Percentiles rank a stretch among this genome's conserved stretches.
phyloP scores from a whole-genome alignment of 345 rosid species.

The Litchi chinensis region DNA sequence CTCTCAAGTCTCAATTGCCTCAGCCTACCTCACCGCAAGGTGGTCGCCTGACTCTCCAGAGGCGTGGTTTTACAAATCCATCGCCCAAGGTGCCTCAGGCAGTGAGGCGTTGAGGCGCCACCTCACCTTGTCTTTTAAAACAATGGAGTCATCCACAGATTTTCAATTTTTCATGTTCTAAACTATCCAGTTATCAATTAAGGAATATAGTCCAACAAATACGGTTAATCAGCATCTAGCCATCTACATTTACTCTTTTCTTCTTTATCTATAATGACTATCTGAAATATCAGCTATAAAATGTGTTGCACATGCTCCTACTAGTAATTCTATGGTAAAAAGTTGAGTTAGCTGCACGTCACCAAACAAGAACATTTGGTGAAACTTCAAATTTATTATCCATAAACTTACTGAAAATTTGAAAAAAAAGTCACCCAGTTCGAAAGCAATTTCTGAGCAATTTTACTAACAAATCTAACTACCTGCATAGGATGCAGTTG shows the following conservation, averaged over 20 bases:
- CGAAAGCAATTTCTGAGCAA: neutral
- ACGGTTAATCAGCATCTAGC: neutral
- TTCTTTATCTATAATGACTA: neutral
- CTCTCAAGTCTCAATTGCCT: too few species aligned
- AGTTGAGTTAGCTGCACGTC: neutral
- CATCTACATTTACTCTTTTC: neutral
- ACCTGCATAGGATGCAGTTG: constrained; percentile 86
- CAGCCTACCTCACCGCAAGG: too few species aligned
- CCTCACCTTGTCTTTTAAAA: too few species aligned
- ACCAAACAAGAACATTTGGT: neutral
- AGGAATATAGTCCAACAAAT: neutral
- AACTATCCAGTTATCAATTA: neutral
- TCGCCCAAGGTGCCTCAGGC: too few species aligned
- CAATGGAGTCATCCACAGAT: too few species aligned
- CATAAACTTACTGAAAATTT: neutral
- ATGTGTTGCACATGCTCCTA: neutral
- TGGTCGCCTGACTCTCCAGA: too few species aligned
- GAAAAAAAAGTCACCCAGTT: neutral
- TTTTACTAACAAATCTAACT: constrained; percentile 10
- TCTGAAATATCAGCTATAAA: neutral
- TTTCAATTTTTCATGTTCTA: neutral
- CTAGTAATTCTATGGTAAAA: neutral
- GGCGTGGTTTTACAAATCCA: too few species aligned
- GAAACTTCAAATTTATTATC: neutral
- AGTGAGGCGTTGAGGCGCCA: too few species aligned